Evolutionary conservation across 2,329 filamentous ascomycete genomes (phyloP), one percentile per base, ranked within the genome.

Genomic region (Tolypocladium tundrense): DNA sequence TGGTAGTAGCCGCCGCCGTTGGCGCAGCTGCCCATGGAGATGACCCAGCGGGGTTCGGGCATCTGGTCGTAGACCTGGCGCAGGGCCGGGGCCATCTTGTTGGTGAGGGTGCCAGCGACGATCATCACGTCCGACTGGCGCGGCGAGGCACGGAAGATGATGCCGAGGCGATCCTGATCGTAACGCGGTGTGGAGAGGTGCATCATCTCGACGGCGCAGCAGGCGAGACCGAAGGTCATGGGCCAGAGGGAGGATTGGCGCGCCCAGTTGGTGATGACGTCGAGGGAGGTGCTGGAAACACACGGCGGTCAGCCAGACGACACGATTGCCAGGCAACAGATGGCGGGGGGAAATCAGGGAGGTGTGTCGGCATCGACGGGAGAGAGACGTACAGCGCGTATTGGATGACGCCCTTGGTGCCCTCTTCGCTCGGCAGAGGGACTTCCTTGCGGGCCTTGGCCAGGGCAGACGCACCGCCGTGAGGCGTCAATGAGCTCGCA

Each of bases 11-110:
- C 89, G 61, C 89, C 89, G 55, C 89, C 89, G 73, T 92, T 92
- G 60, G 89, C 89, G 72, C 89, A 93, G 68, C 85, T 89, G 14
- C 89, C 89, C 89, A 93, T 93, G 66, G 85, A 89, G 67, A 84
- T 73, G 66, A 93, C 90, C 90, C 90, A 96, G 69, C 88, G 82
- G 21, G 91, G 91, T 39, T 96, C 91, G 37, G 91, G 90, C 91
- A 96, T 96, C 79, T 96, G 91, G 73, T 96, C 91, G 77, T 96
- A 96, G 61, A 95, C 88, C 76, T 94, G 90, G 73, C 91, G 82
- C 69, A 96, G 78, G 40, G 91, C 91, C 2, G 91, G 90, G 1
- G 90, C 91, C 91, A 96, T 96, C 80, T 96, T 96, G 81, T 96
- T 96, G 66, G 90, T 95, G 61, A 96, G 82, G 37, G 91, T 96